A percentile compares a stretch with the other conserved stretches of the same genome.
phyloP scores from a whole-genome alignment of 495 filamentous ascomycete species.

The Penicillium malachiteum region DNA sequence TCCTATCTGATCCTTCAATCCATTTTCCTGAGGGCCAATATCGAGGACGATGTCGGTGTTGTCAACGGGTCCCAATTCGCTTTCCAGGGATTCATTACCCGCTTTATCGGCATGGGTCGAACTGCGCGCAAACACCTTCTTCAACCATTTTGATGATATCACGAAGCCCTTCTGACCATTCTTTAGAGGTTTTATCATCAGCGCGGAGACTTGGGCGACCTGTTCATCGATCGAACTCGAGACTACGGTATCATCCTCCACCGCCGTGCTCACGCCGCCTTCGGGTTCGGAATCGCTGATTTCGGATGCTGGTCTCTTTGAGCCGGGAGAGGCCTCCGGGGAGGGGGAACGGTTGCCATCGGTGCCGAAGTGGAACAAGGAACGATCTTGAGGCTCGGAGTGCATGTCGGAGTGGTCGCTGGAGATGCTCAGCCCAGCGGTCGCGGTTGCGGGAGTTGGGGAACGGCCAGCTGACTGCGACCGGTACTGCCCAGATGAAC shows the following conservation, averaged over 20 bases:
- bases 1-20: conserved; percentile 52
- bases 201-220: conserved; percentile 62
- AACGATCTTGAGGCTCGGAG: conserved; percentile 33
- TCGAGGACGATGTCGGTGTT: conserved; percentile 66
- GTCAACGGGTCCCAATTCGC: conserved; percentile 77
- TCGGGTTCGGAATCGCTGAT: conserved; percentile 38
- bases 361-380: conserved; percentile 6
- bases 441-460: conserved; percentile 61
- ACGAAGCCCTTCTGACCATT: conserved; percentile 76
- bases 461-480: conserved; percentile 41
- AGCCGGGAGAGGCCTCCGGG: conserved; percentile 30
- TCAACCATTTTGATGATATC: conserved; percentile 77
- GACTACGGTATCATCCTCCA: conserved; percentile 14
- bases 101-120: conserved; percentile 52
- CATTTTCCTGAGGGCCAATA: conserved; percentile 36
- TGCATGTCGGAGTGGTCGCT: conserved; percentile 59
- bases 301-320: conserved; percentile 53
- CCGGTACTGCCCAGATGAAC: conserved; percentile 40
- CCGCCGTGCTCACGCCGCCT: conserved; percentile 21
- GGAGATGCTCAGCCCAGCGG: conserved; percentile 67
- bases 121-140: conserved; percentile 67
- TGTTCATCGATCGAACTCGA: conserved; percentile 72
- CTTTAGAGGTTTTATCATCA: conserved; percentile 49
- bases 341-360: conserved; percentile 44
- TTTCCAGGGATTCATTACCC: conserved; percentile 60